These are phyloP conservation scores for Pouteria campechiana DNA, from an alignment of 179 eudicot species.

Conservation along the genomic window DNA sequence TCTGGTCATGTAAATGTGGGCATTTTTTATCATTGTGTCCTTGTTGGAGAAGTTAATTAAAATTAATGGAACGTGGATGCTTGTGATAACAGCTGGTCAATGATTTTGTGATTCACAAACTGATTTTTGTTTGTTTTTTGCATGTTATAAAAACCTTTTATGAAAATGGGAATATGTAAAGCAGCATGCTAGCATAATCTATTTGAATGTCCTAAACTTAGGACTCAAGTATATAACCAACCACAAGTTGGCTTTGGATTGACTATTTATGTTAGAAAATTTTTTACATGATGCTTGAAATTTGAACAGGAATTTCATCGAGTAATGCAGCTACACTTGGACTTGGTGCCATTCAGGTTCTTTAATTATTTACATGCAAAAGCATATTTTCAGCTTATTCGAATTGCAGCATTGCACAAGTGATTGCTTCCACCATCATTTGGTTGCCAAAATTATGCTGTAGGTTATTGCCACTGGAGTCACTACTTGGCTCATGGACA, in stretches of 20 bases:
- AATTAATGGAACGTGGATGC: no score
- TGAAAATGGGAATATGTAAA: no score
- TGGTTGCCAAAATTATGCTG: conserved; percentile 1
- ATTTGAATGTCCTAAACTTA: no score
- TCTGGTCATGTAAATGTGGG: no score
- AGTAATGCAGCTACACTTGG: conserved; percentile 71
- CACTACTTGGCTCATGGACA: conserved; percentile 81
- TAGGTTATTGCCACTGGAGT: conserved; percentile 81
- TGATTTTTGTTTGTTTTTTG: no score
- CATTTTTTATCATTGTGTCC: no score
- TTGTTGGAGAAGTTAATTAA: no score
- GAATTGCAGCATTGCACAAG: background rate
- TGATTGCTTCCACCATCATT: background rate
- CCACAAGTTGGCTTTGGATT: background rate
- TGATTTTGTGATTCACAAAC: no score
- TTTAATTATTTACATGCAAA: background rate
- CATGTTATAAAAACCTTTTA: no score
- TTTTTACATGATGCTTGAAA: conserved; percentile 3
- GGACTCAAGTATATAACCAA: background rate
- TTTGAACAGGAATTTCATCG: conserved; percentile 62
- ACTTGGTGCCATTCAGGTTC: conserved; percentile 81
- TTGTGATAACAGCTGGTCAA: no score
- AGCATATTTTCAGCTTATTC: background rate
- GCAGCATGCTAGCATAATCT: no score
- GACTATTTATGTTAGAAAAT: no score